Percentiles rank a stretch among this genome's conserved stretches.
These are phyloP conservation scores for Cutaneotrichosporon arboriforme DNA, from an alignment of 1,284 basidiomycete genomes.

Conservation along the genomic window DNA sequence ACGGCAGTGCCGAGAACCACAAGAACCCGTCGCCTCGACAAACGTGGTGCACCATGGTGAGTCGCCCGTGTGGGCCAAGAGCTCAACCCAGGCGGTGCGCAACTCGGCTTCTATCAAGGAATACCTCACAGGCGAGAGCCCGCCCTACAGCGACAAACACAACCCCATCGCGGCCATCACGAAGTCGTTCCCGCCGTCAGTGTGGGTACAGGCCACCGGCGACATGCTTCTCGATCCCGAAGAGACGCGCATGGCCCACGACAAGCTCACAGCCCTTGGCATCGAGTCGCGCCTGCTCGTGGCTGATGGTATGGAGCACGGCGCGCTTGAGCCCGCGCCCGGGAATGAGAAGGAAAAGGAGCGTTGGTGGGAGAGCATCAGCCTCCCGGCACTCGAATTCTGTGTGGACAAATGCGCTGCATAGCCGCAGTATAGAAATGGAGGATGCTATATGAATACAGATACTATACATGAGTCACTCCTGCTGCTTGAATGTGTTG, in stretches of 20 bases:
- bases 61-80: background rate
- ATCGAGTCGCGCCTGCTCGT: background rate
- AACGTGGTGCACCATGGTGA: background rate
- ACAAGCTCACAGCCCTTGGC: background rate
- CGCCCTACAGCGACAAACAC: background rate
- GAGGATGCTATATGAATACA: background rate
- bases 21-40: background rate
- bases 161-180: background rate
- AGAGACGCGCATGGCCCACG: background rate
- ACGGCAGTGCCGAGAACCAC: constrained; percentile 1
- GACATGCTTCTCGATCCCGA: background rate
- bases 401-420: background rate
- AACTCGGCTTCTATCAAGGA: background rate
- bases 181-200: background rate
- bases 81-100: background rate
- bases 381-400: background rate
- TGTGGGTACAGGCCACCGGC: background rate
- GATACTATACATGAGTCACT: background rate
- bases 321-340: background rate
- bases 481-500: no score
- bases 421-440: background rate
- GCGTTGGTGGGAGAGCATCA: background rate
- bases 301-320: constrained; percentile 4
- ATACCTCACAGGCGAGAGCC: background rate
- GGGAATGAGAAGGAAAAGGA: background rate